Evolutionary conservation across 2,329 filamentous ascomycete genomes (phyloP).

Genomic region (Pseudopithomyces chartarum): DNA sequence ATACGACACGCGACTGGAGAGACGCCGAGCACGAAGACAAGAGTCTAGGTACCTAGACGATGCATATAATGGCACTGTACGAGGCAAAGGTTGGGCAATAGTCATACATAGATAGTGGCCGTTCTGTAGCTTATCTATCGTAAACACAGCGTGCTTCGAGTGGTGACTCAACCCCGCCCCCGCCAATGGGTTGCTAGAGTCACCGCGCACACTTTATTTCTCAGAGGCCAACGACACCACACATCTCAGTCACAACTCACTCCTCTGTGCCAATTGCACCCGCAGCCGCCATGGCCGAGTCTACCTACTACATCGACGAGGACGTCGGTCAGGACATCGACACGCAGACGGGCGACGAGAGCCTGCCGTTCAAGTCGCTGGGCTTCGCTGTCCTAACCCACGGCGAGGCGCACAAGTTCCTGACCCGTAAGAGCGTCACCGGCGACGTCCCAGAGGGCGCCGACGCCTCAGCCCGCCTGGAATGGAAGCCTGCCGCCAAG

Average conservation of each 20-base stretch:
- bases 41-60: neutral
- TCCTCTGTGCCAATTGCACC: slow-evolving; percentile 32
- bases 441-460: slow-evolving; percentile 48
- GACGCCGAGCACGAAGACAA: neutral
- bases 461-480: slow-evolving; percentile 66
- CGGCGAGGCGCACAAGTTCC: slow-evolving; percentile 66
- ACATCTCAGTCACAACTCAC: slow-evolving; percentile 15
- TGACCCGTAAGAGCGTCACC: slow-evolving; percentile 63
- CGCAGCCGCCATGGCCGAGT: slow-evolving; percentile 43
- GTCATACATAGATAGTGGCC: slow-evolving; percentile 2
- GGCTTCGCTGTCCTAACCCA: slow-evolving; percentile 77
- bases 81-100: neutral
- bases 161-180: slow-evolving; percentile 23
- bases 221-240: slow-evolving; percentile 15
- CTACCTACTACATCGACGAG: slow-evolving; percentile 76
- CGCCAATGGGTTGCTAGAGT: slow-evolving; percentile 2
- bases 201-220: slow-evolving; percentile 31
- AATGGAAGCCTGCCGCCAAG: slow-evolving; percentile 84
- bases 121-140: slow-evolving; percentile 17
- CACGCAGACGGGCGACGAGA: slow-evolving; percentile 69
- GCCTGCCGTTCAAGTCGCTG: slow-evolving; percentile 80
- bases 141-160: slow-evolving; percentile 31
- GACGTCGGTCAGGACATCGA: slow-evolving; percentile 74
- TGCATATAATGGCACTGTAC: no score
- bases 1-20: slow-evolving; percentile 6